A percentile compares a stretch with the other conserved stretches of the same genome.
Conservation (phyloP, 148 eudicot species). For the Fagopyrum tataricum region DNA sequence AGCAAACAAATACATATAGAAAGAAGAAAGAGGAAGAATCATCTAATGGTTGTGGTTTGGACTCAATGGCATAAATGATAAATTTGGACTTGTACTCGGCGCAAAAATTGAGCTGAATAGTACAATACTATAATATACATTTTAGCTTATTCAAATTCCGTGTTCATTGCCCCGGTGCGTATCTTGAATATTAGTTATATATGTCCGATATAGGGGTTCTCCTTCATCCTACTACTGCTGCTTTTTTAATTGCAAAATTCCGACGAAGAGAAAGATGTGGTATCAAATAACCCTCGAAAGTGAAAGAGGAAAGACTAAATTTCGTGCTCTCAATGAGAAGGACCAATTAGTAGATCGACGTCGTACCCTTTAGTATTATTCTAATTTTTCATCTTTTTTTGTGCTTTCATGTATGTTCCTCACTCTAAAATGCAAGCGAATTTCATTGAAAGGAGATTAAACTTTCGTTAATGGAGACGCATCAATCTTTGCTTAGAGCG, state of each 20-base stretch:
- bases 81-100: conserved; percentile 17
- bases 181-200: conserved; percentile 55
- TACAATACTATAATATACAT: conserved; percentile 47
- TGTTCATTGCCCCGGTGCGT: conserved; percentile 77
- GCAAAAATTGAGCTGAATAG: conserved; percentile 19
- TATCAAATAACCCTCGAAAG: conserved; percentile 24
- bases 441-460: conserved; percentile 55
- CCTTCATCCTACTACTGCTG: conserved; percentile 74
- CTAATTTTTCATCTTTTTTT: neutral
- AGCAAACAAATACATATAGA: no score
- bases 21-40: no score
- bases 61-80: no score
- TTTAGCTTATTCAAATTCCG: conserved; percentile 32
- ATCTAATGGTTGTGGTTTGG: no score
- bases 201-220: conserved; percentile 57
- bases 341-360: conserved; percentile 69
- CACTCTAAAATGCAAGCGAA: neutral
- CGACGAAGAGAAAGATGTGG: conserved; percentile 10
- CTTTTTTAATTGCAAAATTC: conserved; percentile 34
- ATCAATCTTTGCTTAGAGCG: conserved; percentile 44
- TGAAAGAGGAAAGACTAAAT: conserved; percentile 40
- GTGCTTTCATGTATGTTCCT: neutral
- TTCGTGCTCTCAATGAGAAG: conserved; percentile 40
- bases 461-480: conserved; percentile 55
- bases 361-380: conserved; percentile 30